Base-by-base conservation (phyloP, 129 eudicot genomes). In the Helichrysum umbraculigerum region DNA sequence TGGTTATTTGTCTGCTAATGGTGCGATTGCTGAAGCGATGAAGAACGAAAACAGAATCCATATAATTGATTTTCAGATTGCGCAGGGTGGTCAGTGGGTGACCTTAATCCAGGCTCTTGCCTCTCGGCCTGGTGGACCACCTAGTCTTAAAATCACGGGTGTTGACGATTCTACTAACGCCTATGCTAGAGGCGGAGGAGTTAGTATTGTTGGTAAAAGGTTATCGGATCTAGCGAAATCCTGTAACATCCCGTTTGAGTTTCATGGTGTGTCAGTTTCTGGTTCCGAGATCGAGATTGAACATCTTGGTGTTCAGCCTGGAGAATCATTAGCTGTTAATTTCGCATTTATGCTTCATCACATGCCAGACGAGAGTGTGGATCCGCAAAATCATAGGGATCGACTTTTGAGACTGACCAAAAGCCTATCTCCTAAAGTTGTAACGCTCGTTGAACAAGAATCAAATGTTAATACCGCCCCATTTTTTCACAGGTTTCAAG, bases 71-170 rank as follows among this genome's bases (percentile, higher is more conserved):
- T 85, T 85, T 66, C 86, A 84, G 69, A 88, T 88, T 5, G 80
- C 81, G 0, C 89, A 85, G 25, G 89, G 92, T 6, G 59, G 69
- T 35, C 92, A 87, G 59, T 88, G 92, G 89, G 74, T 81, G 29
- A 83, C 84, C 42, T 78, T 85, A 30, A 85, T 85, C 68, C 86
- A 88, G 52, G 92, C 92, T 22, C 79, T 85, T 41, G 92, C 92
- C 41, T 82, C 84, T 42, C 86, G 90, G 34, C 88, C 87, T 7
- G 81, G 92, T 22, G 92, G 92, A n/a, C 92, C 92, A 9, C 91
- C 88, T 3, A 74, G 22, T 0, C 82, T 88, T 50, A 73, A 89
- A 17, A 85, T 88, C 22, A 88, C 92, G 0, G 85, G 89, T 7
- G 73, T 85, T 2, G 92, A 81, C 5, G 90, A 85, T 71, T 57